Evolutionary conservation across 805 yeast species (phyloP).

Genomic region (Starmerella stellata): DNA sequence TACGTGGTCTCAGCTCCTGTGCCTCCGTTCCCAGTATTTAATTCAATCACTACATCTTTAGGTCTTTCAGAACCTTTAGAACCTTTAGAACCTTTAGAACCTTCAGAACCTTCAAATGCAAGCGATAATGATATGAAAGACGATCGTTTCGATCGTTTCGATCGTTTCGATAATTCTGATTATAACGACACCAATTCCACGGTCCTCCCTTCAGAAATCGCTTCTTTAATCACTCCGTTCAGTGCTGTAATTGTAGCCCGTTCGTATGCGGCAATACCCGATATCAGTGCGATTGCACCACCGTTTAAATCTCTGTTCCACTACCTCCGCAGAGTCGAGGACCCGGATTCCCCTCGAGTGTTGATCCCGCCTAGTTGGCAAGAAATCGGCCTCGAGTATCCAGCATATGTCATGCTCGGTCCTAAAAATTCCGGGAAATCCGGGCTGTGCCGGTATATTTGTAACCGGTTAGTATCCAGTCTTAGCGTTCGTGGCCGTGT

Average conservation of each 20-base stretch:
- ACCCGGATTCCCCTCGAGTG: neutral
- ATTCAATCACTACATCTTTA: neutral
- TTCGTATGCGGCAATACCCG: neutral
- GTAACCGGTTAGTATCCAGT: constrained; percentile 9
- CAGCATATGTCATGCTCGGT: constrained; percentile 32
- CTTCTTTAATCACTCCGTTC: constrained; percentile 1
- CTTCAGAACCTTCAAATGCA: no score
- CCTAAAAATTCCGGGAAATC: constrained; percentile 73
- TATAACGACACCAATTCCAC: no score
- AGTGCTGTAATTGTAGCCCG: constrained; percentile 6
- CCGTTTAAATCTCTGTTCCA: constrained; percentile 18
- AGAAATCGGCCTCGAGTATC: constrained; percentile 4
- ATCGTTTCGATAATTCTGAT: no score
- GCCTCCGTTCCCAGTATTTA: constrained; percentile 14
- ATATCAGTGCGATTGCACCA: constrained; percentile 16
- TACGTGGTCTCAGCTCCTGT: constrained; percentile 11
- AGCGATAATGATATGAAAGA: neutral
- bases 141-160: no score
- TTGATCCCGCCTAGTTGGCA: constrained; percentile 15
- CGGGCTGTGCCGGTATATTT: constrained; percentile 37
- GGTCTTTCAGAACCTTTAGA: neutral
- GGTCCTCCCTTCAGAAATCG: no score
- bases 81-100: neutral
- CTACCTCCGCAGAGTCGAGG: constrained; percentile 1
- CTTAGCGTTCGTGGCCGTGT: constrained; percentile 21